Evolutionary conservation across 2,329 filamentous ascomycete genomes (phyloP), one percentile per base, ranked within the genome.

Genomic region (Dactylonectria macrodidyma): DNA sequence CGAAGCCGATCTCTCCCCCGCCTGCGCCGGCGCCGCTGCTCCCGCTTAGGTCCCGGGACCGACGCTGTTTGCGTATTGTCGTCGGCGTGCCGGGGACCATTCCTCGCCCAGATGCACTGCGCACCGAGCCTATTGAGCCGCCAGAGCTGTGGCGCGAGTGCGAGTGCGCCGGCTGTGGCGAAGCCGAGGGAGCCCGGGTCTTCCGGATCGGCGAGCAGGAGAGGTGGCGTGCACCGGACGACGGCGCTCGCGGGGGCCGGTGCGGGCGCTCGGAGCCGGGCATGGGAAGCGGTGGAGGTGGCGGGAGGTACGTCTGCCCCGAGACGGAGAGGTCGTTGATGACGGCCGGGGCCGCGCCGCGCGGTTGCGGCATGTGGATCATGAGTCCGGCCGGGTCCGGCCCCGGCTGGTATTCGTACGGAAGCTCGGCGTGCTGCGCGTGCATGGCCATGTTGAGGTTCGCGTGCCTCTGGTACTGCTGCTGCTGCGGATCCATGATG

Each of bases 1-100:
- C 93, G 77, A 98, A 98, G 11, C 89, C 88, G 9, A 88, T 83
- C 3, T 76, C 76, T 3, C 78, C 71, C 8, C 78, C 74, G 10
- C 74, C 61, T 59, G 59, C 71, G 9, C 78, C 74, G 11, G 74
- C 61, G 60, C 59, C 64, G 77, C 72, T 77, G 34, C 74, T 68
- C 16, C 76, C 76, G 65, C 80, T 80, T 11, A 77, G 72, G 60
- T 82, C 78, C 38, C 82, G 78, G 7, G 81, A 82, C 19, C 81
- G 75, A 9, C 81, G 78, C 71, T 80, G 78, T 74, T 83, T 83
- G 69, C 79, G 79, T 50, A 83, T 79, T 68, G 79, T 78, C 33
- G 80, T 81, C 7, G 81, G 79, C 8, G 82, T 82, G n/a, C 80
- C 81, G 3, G 81, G 81, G 36, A 81, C 78, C 66, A 78, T 79